Percentiles rank a stretch among this genome's conserved stretches.
These are phyloP conservation scores for Neonothopanus nambi DNA, from an alignment of 1,284 basidiomycete species.

Conservation along the genomic window DNA sequence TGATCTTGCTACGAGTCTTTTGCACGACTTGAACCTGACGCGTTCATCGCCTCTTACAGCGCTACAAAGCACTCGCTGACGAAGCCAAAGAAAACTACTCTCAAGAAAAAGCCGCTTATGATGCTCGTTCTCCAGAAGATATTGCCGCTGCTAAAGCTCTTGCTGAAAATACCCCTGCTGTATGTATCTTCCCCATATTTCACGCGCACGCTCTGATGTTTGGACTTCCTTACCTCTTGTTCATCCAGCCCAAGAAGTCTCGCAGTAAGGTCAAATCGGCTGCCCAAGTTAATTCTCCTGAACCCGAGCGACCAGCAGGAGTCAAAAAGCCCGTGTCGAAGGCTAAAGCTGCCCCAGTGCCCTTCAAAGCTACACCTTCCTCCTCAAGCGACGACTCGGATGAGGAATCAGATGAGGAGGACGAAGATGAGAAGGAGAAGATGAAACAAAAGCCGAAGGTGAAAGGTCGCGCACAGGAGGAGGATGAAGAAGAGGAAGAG, in stretches of 20 bases:
- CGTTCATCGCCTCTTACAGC: slow-evolving; percentile 25
- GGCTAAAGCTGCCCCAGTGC: not conserved
- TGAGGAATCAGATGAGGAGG: slow-evolving; percentile 13
- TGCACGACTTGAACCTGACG: no score
- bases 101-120: slow-evolving; percentile 52
- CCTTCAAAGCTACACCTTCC: slow-evolving; percentile 8
- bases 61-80: slow-evolving; percentile 38
- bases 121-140: slow-evolving; percentile 46
- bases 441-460: slow-evolving; percentile 6
- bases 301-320: not conserved
- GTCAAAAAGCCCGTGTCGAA: slow-evolving; percentile 3
- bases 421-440: slow-evolving; percentile 13
- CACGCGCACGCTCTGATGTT: not conserved
- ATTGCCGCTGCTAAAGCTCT: slow-evolving; percentile 44
- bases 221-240: no score
- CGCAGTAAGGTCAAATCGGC: slow-evolving; percentile 1
- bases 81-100: slow-evolving; percentile 50
- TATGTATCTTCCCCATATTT: slow-evolving; percentile 24
- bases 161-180: slow-evolving; percentile 36
- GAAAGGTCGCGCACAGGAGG: not conserved
- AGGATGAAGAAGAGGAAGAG: slow-evolving; percentile 11
- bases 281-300: not conserved
- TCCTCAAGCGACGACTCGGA: slow-evolving; percentile 5
- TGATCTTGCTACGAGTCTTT: slow-evolving; percentile 14
- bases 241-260: slow-evolving; percentile 8